Base-by-base conservation (phyloP, 2,329 filamentous ascomycete species). In the Fusarium tupiense region DNA sequence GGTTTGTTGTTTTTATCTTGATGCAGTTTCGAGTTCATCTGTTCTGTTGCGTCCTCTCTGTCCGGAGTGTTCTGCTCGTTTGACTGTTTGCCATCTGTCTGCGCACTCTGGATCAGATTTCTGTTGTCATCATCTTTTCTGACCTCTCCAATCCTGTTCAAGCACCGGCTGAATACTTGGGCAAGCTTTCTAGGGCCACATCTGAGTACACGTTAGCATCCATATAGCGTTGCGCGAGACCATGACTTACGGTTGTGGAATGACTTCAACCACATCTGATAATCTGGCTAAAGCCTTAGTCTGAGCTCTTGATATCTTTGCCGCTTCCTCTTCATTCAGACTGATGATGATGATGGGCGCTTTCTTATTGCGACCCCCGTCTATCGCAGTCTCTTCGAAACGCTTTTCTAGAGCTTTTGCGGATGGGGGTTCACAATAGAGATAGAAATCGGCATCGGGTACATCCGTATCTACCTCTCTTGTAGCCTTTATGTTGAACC, bases 401-500 rank as follows among this genome's bases (percentile, higher is more conserved):
- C 72, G 75, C 17, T 67, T 50, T 20, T 76, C 65, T 10, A 73
- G 53, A 4, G 46, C 63, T 20, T 67, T 63, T 22, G 67, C 53
- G 1, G 73, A 80, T 20, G 62, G 80, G 11, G 65, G 79, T 26
- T 80, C 80, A 31, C 74, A 80, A 47, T 77, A 81, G 3, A 82
- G 43, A 29, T 72, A 72, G 16, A 82, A 46, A 20, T 80, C 76
- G 8, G 78, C 62, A 5, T 76, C 37, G 7, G 60, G 35, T 2
- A 58, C 35, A 17, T 64, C 43, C 2, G 35, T n/a, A 2, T 67
- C 65, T 10, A 50, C 20, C 29, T 76, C 75, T 14, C 69, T 75
- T 8, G 71, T 61, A 4, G 82, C 72, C 6, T 78, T 73, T 69
- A 84, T 81, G 6, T 77, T 78, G 52, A 83, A 82, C 82, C 83